A percentile compares a stretch with the other conserved stretches of the same genome.
Evolutionary conservation across 805 yeast species (phyloP).

Genomic region (Candida ovalis): DNA sequence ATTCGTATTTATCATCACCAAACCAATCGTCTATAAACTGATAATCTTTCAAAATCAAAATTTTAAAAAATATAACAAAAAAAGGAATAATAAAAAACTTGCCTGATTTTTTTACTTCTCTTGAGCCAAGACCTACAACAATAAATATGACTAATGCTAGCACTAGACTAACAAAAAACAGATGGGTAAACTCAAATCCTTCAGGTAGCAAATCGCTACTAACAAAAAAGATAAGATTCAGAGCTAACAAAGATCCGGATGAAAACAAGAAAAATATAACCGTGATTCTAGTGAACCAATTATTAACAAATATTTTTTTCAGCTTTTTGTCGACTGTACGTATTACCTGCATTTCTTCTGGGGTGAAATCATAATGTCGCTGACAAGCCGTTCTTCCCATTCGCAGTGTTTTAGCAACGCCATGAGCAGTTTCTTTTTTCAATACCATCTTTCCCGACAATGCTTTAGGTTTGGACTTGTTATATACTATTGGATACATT

Average conservation of each 20-base stretch:
- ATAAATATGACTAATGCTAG: slow-evolving; percentile 5
- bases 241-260: neutral
- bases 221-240: slow-evolving; percentile 1
- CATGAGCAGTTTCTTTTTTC: too few relatives aligned
- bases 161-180: slow-evolving; percentile 9
- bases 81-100: slow-evolving; percentile 7
- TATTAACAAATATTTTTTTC: slow-evolving; percentile 2
- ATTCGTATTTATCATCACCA: slow-evolving; percentile 15
- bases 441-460: too few relatives aligned
- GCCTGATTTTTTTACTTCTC: slow-evolving; percentile 12
- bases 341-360: slow-evolving; percentile 4
- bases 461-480: neutral
- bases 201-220: slow-evolving; percentile 1
- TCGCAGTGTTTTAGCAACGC: too few relatives aligned
- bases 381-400: neutral
- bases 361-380: neutral
- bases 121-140: slow-evolving; percentile 10
- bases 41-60: slow-evolving; percentile 6
- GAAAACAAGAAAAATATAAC: neutral
- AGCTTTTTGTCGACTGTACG: slow-evolving; percentile 4
- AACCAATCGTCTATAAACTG: slow-evolving; percentile 16
- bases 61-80: slow-evolving; percentile 9
- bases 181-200: slow-evolving; percentile 7
- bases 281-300: slow-evolving; percentile 3
- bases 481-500: too few relatives aligned